phyloP scores from a whole-genome alignment of 2,329 filamentous ascomycete species.

The Fusarium papillatum region DNA sequence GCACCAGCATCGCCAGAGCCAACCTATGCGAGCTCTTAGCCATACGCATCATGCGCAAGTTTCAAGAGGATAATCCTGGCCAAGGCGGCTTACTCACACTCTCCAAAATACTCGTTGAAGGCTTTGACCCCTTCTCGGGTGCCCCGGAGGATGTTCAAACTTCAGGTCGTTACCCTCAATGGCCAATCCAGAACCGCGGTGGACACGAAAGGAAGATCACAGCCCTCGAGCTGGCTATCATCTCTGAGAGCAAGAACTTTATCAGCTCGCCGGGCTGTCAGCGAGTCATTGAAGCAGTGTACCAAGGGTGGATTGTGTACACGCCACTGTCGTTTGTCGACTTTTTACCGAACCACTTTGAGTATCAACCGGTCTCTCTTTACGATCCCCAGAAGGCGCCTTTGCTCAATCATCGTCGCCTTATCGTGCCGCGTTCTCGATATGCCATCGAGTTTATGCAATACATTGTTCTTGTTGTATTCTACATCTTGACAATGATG shows the following conservation, averaged over 20 bases:
- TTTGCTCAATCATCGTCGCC: neutral
- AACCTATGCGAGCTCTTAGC: neutral
- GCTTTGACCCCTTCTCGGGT: neutral
- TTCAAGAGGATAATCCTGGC: neutral
- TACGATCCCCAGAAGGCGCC: neutral
- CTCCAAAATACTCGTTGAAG: neutral
- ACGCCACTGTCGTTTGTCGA: neutral
- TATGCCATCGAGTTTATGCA: neutral
- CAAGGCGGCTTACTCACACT: neutral
- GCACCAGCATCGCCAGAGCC: neutral
- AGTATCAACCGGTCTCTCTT: neutral
- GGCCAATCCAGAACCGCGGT: neutral
- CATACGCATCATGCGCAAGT: neutral
- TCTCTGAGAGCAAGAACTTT: neutral
- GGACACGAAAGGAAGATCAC: neutral
- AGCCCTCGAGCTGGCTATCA: neutral
- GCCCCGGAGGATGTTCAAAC: neutral
- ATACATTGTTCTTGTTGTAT: neutral
- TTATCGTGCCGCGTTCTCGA: neutral
- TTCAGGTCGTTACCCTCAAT: neutral
- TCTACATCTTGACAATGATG: neutral
- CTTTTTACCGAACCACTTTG: neutral
- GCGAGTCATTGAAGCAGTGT: neutral
- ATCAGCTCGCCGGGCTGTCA: neutral
- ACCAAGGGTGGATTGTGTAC: neutral